phyloP scores from a whole-genome alignment of 192 early-diverging fungal genomes.

The Funneliformis mosseae region DNA sequence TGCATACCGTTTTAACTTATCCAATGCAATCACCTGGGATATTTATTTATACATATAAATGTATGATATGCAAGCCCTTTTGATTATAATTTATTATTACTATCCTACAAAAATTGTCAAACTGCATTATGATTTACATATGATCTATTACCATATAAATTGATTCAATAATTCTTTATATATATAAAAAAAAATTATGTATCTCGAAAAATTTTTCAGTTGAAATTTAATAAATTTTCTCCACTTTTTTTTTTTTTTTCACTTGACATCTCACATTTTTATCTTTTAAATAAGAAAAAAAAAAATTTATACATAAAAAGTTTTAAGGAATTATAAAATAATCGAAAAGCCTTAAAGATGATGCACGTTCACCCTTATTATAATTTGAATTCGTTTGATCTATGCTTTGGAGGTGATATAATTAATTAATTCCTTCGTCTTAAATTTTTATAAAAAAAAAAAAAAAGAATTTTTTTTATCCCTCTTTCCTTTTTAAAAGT shows the following conservation, averaged over 20 bases:
- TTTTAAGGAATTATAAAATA: background rate
- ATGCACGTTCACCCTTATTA: background rate
- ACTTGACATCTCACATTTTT: background rate
- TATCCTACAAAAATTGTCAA: background rate
- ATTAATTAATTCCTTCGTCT: too few species aligned
- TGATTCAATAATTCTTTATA: background rate
- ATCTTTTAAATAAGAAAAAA: background rate
- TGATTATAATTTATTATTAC: too few species aligned
- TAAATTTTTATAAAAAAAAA: too few species aligned
- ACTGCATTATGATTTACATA: conserved; percentile 1
- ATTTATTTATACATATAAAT: too few species aligned
- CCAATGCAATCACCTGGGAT: too few species aligned
- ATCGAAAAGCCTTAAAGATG: background rate
- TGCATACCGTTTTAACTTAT: too few species aligned
- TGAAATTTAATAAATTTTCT: background rate
- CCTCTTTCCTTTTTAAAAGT: background rate
- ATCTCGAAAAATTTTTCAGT: too few species aligned
- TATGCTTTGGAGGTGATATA: background rate
- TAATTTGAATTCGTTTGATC: background rate
- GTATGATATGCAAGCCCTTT: too few species aligned
- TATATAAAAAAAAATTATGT: too few species aligned
- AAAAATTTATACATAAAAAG: background rate
- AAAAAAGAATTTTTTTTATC: background rate
- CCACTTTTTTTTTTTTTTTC: background rate
- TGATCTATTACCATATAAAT: background rate